Base-by-base conservation (phyloP, 2,329 filamentous ascomycete species). In the Aphanocladium album region DNA sequence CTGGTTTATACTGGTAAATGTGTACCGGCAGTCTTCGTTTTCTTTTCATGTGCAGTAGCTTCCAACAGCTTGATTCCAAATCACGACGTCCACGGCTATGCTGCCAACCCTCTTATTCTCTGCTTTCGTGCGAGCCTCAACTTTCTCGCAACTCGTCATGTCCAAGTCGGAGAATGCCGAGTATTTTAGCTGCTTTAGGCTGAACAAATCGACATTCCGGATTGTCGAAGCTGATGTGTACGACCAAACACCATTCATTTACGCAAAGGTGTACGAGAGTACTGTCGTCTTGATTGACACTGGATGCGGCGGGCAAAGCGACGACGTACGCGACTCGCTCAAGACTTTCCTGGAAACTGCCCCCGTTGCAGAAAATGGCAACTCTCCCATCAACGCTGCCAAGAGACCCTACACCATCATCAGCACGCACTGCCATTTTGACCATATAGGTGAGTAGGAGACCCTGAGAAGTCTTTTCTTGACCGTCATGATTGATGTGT, bases 351-450 rank as follows among this genome's bases (percentile, higher is more conserved):
- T 81, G 16, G 78, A 80, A 66, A 72, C 70, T 2, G 72, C 62
- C 45, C 72, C 77, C 2, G 60, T 79, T 3, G 23, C 68, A 7
- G 67, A 65, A 27, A 77, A 78, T 59, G 55, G 65, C 43, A 62
- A 70, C 49, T 52, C 64, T 54, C 71, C 72, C 7, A 66, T 80
- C 5, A 80, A 80, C 52, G 60, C 60, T 4, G 69, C 69, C 1
- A 43, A 49, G 9, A 73, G 68, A 59, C 33, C 51, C 58, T 80
- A 80, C 62, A 64, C 74, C 8, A 72, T 80, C 17, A 72, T 80
- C 50, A 74, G 73, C 64, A 75, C 75, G 1, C 78, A 80, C 63
- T 80, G 79, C 63, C 78, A 81, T 61, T 80, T 75, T 63, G 78
- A 80, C 53, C 72, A 74, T 52, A 74, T 74, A 5, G 68, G 67